phyloP scores from a whole-genome alignment of 2,329 filamentous ascomycete genomes.

The Fusarium citri region DNA sequence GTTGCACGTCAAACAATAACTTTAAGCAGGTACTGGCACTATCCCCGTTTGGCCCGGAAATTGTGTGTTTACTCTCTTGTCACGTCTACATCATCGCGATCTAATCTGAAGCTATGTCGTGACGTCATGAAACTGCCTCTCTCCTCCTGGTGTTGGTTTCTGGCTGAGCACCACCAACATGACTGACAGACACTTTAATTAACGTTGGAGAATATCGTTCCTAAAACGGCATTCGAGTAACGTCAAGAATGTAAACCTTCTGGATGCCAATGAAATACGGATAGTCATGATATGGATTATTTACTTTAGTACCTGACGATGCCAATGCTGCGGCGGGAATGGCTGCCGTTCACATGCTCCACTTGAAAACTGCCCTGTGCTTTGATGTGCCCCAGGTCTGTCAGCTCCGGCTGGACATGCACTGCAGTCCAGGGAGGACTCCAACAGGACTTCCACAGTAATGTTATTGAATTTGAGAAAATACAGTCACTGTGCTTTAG shows the following conservation, averaged over 20 bases:
- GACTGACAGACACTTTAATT: background rate
- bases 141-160: background rate
- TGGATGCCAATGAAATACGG: background rate
- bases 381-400: constrained; percentile 32
- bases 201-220: background rate
- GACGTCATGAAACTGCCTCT: constrained; percentile 42
- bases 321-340: constrained; percentile 1
- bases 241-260: background rate
- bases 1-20: constrained; percentile 8
- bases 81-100: constrained; percentile 43
- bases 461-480: background rate
- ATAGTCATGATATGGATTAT: background rate
- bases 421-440: background rate
- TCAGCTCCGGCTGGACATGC: background rate
- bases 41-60: constrained; percentile 8
- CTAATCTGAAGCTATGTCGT: constrained; percentile 30
- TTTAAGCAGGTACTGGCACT: background rate
- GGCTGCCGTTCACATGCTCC: background rate
- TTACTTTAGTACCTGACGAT: background rate
- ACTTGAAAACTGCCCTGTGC: constrained; percentile 20
- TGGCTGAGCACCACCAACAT: background rate
- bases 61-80: constrained; percentile 29
- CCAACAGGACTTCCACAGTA: background rate
- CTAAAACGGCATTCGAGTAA: background rate
- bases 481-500: background rate